A percentile compares a stretch with the other conserved stretches of the same genome.
Conservation (phyloP, 768 basidiomycete species). For the Leucocoprinus sp. region DNA sequence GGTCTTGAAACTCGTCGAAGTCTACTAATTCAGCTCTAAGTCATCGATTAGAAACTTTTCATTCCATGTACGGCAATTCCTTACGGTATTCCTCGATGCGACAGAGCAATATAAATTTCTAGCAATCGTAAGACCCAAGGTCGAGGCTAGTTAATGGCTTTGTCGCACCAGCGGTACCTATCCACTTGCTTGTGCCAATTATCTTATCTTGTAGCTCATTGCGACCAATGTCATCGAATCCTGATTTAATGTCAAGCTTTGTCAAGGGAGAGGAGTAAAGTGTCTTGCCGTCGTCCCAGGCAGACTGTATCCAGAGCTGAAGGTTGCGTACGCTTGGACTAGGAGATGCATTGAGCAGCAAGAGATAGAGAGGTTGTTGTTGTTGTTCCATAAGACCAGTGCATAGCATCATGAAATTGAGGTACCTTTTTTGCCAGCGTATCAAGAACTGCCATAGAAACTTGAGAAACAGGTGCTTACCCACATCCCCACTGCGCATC, state of each 20-base stretch:
- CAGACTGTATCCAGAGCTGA: conserved; percentile 73
- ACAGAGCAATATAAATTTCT: conserved; percentile 75
- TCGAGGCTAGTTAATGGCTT: not conserved
- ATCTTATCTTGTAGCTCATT: conserved; percentile 47
- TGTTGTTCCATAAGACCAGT: conserved; percentile 62
- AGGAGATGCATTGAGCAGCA: conserved; percentile 45
- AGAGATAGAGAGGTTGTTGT: conserved; percentile 52
- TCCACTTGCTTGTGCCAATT: conserved; percentile 59
- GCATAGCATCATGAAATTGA: conserved; percentile 78
- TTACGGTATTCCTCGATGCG: conserved; percentile 75
- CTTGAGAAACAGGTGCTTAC: conserved; percentile 24
- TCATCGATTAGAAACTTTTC: not conserved
- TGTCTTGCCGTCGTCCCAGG: conserved; percentile 59
- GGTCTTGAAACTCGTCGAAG: conserved; percentile 38
- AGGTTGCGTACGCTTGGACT: conserved; percentile 67
- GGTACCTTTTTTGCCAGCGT: conserved; percentile 43
- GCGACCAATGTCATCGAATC: conserved; percentile 64
- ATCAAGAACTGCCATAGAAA: not conserved
- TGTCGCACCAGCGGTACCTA: conserved; percentile 66
- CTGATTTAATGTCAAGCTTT: conserved; percentile 28
- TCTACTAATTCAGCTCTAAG: conserved; percentile 57
- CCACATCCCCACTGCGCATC: conserved; percentile 72
- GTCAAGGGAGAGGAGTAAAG: conserved; percentile 11
- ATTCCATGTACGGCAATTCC: conserved; percentile 17
- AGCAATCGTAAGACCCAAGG: conserved; percentile 2